Conservation (phyloP, 2,329 filamentous ascomycete species). For the Colletotrichum magnum region DNA sequence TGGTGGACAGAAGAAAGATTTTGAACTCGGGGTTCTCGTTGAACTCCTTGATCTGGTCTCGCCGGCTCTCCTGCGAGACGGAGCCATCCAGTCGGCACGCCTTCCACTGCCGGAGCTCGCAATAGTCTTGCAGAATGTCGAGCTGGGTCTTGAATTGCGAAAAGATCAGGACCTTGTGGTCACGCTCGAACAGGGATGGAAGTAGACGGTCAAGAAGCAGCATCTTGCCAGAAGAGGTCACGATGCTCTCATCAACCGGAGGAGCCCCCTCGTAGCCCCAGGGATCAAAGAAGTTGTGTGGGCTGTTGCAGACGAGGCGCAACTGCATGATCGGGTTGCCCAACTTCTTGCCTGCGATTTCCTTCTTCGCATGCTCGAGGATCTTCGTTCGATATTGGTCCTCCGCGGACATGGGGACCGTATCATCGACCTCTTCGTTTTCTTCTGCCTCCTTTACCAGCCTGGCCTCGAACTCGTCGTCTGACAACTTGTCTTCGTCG, state of each 20-base stretch:
- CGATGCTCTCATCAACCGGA: constrained; percentile 81
- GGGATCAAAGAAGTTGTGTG: constrained; percentile 97
- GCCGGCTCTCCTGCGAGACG: constrained; percentile 81
- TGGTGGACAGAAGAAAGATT: constrained; percentile 89
- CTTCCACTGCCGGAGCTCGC: constrained; percentile 83
- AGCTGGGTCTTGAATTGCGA: constrained; percentile 97
- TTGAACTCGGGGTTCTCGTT: constrained; percentile 76
- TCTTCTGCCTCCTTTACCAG: constrained; percentile 74
- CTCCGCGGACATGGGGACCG: constrained; percentile 62
- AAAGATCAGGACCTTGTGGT: constrained; percentile 95
- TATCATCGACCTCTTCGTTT: constrained; percentile 54
- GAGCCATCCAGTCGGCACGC: constrained; percentile 92
- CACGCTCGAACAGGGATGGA: constrained; percentile 78
- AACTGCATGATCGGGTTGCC: constrained; percentile 95
- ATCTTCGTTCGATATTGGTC: constrained; percentile 77
- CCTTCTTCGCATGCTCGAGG: constrained; percentile 84
- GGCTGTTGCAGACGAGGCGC: constrained; percentile 91
- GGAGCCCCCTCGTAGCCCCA: constrained; percentile 75
- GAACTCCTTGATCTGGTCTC: constrained; percentile 80
- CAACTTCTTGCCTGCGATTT: constrained; percentile 91
- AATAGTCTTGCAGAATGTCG: constrained; percentile 91
- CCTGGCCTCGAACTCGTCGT: constrained; percentile 86
- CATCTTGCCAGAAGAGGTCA: constrained; percentile 96
- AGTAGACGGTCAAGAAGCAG: constrained; percentile 90
- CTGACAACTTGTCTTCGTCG: constrained; percentile 75